phyloP scores from a whole-genome alignment of 83 land plant genomes.

The Diphasiastrum complanatum region DNA sequence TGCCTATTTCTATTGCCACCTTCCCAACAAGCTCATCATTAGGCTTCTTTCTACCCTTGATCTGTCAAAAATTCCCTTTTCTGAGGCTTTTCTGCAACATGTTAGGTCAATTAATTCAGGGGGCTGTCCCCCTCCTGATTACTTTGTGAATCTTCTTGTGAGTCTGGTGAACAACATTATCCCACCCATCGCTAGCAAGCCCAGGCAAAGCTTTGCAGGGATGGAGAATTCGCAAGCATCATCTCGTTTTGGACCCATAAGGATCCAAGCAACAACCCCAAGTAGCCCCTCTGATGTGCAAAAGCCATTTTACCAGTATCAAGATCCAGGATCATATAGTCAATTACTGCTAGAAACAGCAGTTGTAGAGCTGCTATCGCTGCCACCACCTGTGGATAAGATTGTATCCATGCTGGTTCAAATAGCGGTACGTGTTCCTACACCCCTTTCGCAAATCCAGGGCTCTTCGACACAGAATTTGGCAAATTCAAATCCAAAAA shows the following conservation, averaged over 20 bases:
- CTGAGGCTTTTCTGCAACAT: conserved; percentile 79
- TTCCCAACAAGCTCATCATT: conserved; percentile 77
- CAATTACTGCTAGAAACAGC: conserved; percentile 94
- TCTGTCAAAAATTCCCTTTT: conserved; percentile 78
- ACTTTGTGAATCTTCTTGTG: conserved; percentile 67
- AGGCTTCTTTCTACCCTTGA: conserved; percentile 78
- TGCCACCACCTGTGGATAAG: conserved; percentile 59
- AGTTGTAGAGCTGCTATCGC: conserved; percentile 85
- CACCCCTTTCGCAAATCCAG: conserved; percentile 5
- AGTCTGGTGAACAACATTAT: conserved; percentile 84
- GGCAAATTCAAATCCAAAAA: conserved; percentile 23
- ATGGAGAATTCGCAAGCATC: conserved; percentile 35
- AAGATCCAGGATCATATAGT: conserved; percentile 90
- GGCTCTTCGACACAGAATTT: background rate
- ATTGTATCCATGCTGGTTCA: conserved; percentile 78
- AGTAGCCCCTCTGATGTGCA: conserved; percentile 52
- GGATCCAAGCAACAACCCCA: conserved; percentile 42
- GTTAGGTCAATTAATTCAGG: conserved; percentile 51
- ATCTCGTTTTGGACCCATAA: conserved; percentile 34
- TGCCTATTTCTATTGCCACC: conserved; percentile 94
- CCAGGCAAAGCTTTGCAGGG: conserved; percentile 32
- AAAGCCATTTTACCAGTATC: conserved; percentile 82
- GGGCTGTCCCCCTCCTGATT: conserved; percentile 67
- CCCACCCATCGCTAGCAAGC: conserved; percentile 53
- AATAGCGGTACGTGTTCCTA: conserved; percentile 48